phyloP scores from a whole-genome alignment of 129 eudicot species.

The Chrysanthemum makinoi region DNA sequence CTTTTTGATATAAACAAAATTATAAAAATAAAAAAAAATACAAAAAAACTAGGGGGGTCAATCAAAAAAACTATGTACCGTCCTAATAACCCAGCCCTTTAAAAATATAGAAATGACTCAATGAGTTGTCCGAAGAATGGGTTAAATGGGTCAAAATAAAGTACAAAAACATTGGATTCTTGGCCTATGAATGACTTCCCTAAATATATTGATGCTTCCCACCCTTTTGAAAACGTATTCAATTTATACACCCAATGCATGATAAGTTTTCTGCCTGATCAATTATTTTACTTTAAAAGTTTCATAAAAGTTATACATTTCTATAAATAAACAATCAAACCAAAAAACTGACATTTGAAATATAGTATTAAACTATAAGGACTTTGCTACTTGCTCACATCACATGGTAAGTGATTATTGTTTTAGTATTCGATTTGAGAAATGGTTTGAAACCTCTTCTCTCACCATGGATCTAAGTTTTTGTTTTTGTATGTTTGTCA shows the following conservation, averaged over 20 bases:
- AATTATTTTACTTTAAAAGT: not conserved
- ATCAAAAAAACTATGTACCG: too few species aligned
- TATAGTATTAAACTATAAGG: not conserved
- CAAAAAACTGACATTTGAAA: not conserved
- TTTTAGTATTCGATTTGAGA: too few species aligned
- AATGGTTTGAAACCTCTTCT: too few species aligned
- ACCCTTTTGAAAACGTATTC: slow-evolving; percentile 19
- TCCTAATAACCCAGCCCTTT: too few species aligned
- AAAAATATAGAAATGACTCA: not conserved
- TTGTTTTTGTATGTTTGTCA: too few species aligned
- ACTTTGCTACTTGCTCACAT: not conserved
- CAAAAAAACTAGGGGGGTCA: too few species aligned
- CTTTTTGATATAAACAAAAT: too few species aligned
- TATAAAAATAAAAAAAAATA: too few species aligned
- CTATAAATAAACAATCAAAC: not conserved
- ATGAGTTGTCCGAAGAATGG: not conserved
- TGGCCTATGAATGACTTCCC: slow-evolving; percentile 7
- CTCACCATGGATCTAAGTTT: too few species aligned
- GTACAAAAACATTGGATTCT: slow-evolving; percentile 22
- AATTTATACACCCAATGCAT: slow-evolving; percentile 18
- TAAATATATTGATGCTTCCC: slow-evolving; percentile 22
- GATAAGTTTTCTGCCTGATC: slow-evolving; percentile 16
- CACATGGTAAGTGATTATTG: not conserved
- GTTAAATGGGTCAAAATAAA: slow-evolving; percentile 16
- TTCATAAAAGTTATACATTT: not conserved